Base-by-base conservation (phyloP, 345 rosid species). In the Brassica nigra region DNA sequence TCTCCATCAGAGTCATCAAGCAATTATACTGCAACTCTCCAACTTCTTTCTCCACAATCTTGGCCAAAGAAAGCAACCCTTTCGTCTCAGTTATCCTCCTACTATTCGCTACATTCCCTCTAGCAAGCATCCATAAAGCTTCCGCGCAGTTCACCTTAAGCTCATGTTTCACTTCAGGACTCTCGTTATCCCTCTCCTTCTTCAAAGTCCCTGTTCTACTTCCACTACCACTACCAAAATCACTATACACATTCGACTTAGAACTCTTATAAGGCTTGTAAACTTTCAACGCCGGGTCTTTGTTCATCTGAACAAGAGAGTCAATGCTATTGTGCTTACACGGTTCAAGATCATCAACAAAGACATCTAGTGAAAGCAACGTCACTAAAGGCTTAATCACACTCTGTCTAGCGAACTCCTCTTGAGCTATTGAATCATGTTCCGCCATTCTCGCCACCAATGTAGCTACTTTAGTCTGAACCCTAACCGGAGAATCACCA, bases 101-200 rank as follows among this genome's bases (percentile, higher is more conserved):
- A 81, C 97, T 88, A 72, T 95, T 95, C 1, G 84, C 73, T 15
- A 91, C 86, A 73, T 90, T 95, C 62, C 84, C 92, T 65, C 83
- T 87, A 2, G 97, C 92, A 47, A 95, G 90, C 97, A 86, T 92
- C 97, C 92, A 92, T 54, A 92, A 29, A 27, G 99, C 99, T 84
- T 86, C 85, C 0, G 94, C 90, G 15, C 94, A 86, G 70, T 75
- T 84, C 14, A 86, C 84, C 77, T 92, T 94, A 85, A 94, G 81
- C 86, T 80, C 78, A 36, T 65, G 83, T 82, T 87, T 92, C 59
- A 90, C 84, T 71, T 90, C 95, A 0, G 86, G 89, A 7, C 33
- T 84, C 89, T 88, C 97, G 71, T 83, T 90, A 71, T 91, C 98
- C 82, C 97, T 88, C 18, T 89, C 97, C 33, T 78, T 89, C 85